Base-by-base conservation (phyloP, 2,329 filamentous ascomycete species). In the Phaeosphaeriaceae sp. region DNA sequence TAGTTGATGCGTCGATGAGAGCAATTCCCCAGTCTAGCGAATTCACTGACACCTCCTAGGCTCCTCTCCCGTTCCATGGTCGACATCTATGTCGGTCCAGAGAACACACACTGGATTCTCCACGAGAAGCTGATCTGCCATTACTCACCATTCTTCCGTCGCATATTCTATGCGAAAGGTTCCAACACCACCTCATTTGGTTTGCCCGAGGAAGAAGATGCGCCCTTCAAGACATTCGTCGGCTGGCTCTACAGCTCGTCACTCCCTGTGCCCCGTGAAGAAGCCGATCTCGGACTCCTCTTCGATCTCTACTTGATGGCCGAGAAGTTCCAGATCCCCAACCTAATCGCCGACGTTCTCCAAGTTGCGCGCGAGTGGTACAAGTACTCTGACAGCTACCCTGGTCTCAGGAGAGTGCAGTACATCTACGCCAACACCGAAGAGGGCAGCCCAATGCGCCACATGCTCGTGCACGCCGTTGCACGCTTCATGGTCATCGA, bases 71-170 rank as follows among this genome's bases (percentile, higher is more conserved):
- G 78, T 54, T 79, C 82, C 58, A 81, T 85, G 75, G 84, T 85
- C 56, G 82, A 85, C 74, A 80, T 86, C 72, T 85, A 85, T 70
- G 81, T 86, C 70, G 84, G 84, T 53, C 62, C 77, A 7, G 80
- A 84, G 36, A 83, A 83, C 75, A 84, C 82, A 1, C 81, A 83
- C 72, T 86, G 83, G 83, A 78, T 81, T 55, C 77, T 86, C 3
- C 84, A 85, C 77, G 82, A 86, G 68, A 84, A 84, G 63, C 82
- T 86, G 7, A 80, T 86, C 47, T 84, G 82, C 77, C 70, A 84
- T 67, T 80, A 84, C 72, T 84, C 82, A 33, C 79, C 79, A 48
- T 84, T 83, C 78, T 85, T 86, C 79, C 76, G 80, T 66, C 78
- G 80, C 54, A 79, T 82, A 73, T 85, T 86, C 77, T 80, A 83